A percentile compares a stretch with the other conserved stretches of the same genome.
phyloP scores from a whole-genome alignment of 306 rosid species.

The Prunus armeniaca region DNA sequence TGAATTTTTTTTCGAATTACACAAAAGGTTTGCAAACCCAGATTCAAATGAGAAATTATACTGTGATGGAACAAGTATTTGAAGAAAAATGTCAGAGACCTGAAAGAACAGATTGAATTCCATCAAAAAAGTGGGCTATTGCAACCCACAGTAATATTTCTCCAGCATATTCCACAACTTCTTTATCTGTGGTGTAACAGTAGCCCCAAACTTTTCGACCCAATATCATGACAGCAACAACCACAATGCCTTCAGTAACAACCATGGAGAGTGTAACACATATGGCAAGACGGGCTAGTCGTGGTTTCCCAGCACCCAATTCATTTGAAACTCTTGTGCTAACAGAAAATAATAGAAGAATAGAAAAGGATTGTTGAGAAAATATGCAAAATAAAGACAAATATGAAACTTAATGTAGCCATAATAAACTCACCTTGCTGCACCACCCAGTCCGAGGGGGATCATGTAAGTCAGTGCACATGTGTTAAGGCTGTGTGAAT shows the following conservation, averaged over 20 bases:
- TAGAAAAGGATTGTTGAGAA: background rate
- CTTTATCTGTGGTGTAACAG: slow-evolving; percentile 34
- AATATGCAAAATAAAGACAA: too few relatives aligned
- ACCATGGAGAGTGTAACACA: slow-evolving; percentile 29
- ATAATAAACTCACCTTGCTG: slow-evolving; percentile 30
- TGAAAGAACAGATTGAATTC: slow-evolving; percentile 41
- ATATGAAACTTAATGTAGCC: background rate
- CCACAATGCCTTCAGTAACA: slow-evolving; percentile 29
- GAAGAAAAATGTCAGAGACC: slow-evolving; percentile 7
- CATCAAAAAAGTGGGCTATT: slow-evolving; percentile 42
- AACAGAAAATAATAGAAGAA: background rate
- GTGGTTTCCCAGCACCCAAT: slow-evolving; percentile 37
- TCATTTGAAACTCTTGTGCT: slow-evolving; percentile 49
- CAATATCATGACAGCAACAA: slow-evolving; percentile 20
- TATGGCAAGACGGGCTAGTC: slow-evolving; percentile 24
- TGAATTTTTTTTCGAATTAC: background rate
- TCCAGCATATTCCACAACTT: slow-evolving; percentile 31
- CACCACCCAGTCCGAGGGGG: slow-evolving; percentile 46
- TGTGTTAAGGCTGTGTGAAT: slow-evolving; percentile 25
- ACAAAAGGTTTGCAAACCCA: background rate
- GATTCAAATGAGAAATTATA: background rate
- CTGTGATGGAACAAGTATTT: background rate
- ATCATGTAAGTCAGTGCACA: slow-evolving; percentile 37
- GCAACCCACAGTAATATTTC: slow-evolving; percentile 37
- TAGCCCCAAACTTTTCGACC: slow-evolving; percentile 48